A percentile compares a stretch with the other conserved stretches of the same genome.
Conservation (phyloP, 179 eudicot genomes). For the Dionaea muscipula region DNA sequence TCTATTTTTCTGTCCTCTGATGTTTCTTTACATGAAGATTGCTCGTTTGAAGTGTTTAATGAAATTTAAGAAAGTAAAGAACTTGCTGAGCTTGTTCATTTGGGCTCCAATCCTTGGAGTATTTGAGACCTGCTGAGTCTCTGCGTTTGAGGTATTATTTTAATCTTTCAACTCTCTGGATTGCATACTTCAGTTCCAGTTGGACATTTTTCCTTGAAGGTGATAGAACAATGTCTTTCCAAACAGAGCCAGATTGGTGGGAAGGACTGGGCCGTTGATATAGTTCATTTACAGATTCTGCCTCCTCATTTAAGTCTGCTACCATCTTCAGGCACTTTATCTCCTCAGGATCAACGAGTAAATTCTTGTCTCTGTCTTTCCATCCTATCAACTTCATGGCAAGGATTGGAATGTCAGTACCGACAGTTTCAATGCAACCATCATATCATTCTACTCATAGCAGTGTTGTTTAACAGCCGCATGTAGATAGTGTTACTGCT, state of each 20-base stretch:
- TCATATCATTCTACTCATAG: too few relatives aligned
- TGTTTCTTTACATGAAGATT: too few relatives aligned
- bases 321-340: constrained; percentile 54
- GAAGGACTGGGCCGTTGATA: constrained; percentile 61
- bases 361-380: constrained; percentile 88
- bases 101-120: neutral
- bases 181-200: constrained; percentile 78
- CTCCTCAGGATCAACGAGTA: constrained; percentile 92
- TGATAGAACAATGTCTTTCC: constrained; percentile 91
- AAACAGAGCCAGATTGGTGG: constrained; percentile 52
- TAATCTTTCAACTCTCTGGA: constrained; percentile 59
- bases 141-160: constrained; percentile 14
- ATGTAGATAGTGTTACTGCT: too few relatives aligned
- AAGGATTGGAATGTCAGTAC: constrained; percentile 15
- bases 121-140: neutral
- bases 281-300: constrained; percentile 64
- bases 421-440: neutral
- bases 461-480: too few relatives aligned
- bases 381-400: constrained; percentile 87
- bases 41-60: too few relatives aligned
- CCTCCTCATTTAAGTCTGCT: constrained; percentile 59
- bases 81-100: constrained; percentile 1
- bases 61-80: too few relatives aligned
- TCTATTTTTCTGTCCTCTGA: too few relatives aligned
- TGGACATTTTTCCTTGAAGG: constrained; percentile 86